Conservation (phyloP, 805 yeast species). For the Candida germanica region DNA sequence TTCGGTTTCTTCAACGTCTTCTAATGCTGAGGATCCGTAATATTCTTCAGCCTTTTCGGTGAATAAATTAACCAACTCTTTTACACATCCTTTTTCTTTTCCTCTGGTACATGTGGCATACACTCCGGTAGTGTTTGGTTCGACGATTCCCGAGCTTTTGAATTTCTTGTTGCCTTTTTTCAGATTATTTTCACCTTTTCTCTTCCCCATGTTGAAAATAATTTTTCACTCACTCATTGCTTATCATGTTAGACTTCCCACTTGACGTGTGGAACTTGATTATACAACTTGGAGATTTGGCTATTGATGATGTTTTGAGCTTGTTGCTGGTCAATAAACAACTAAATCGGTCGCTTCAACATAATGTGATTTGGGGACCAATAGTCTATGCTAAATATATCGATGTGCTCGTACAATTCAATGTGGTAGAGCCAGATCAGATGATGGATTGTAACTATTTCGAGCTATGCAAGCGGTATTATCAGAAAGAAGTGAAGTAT, state of each 20-base stretch:
- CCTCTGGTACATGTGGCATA: slow-evolving; percentile 87
- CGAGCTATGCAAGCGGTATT: slow-evolving; percentile 3
- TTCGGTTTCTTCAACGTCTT: slow-evolving; percentile 24
- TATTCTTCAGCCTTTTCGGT: slow-evolving; percentile 35
- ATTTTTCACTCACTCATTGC: background rate
- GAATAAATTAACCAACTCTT: slow-evolving; percentile 63
- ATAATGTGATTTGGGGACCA: slow-evolving; percentile 16
- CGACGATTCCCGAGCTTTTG: slow-evolving; percentile 55
- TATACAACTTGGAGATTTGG: slow-evolving; percentile 10
- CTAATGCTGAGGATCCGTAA: slow-evolving; percentile 24
- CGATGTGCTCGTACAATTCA: slow-evolving; percentile 8
- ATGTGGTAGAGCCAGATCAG: slow-evolving; percentile 1
- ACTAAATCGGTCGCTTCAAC: slow-evolving; percentile 5
- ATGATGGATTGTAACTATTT: slow-evolving; percentile 4
- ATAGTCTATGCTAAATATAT: slow-evolving; percentile 8
- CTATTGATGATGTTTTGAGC: slow-evolving; percentile 11
- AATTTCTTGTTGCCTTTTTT: slow-evolving; percentile 35
- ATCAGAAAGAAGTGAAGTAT: slow-evolving; percentile 3
- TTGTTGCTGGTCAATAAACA: slow-evolving; percentile 7
- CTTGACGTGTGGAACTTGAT: slow-evolving; percentile 18
- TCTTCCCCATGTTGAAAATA: slow-evolving; percentile 24
- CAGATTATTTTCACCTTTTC: slow-evolving; percentile 18
- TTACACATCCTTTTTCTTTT: slow-evolving; percentile 73
- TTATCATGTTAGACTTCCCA: slow-evolving; percentile 10
- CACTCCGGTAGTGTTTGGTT: slow-evolving; percentile 83